Evolutionary conservation across 805 yeast species (phyloP), one percentile per base, ranked within the genome.

Genomic region (Alloascoidea africana): DNA sequence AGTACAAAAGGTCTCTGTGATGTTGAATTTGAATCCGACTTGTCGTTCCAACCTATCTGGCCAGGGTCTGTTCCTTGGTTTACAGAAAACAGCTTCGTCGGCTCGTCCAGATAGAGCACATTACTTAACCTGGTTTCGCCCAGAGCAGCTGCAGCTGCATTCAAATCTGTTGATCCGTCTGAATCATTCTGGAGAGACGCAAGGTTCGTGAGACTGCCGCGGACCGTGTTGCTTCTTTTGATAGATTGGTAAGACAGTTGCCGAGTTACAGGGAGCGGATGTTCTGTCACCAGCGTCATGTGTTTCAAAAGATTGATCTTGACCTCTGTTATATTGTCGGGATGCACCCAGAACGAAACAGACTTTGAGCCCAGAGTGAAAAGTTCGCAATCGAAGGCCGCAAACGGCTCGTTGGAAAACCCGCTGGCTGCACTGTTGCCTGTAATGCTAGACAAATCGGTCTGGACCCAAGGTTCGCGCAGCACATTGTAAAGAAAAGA

Each of bases 291-390:
- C 16, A 63, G 46, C 17, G 53, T 54, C 43, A 69, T 61, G 34
- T 64, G 59, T 35, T 66, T 59, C 19, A 73, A 52, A 23, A 74
- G 52, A 18, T 55, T 52, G 16, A 75, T 56, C 43, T 65, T 63
- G 18, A 71, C 56, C 49, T 75, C 80, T 40, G 66, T 59, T 14
- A 71, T 44, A 46, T 73, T 71, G 49, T 75, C 82, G 13, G 57
- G 58, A 45, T 75, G 81, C n/a, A 75, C 67, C 68, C 79, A 66
- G 49, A 67, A 71, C 4, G 54, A 43, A 27, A 58, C 55, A 2
- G 59, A 54, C 14, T 57, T 47, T 41, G 67, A 61, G 4, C 46
- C 41, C 33, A 51, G 48, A 18, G 53, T 44, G 33, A 49, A 48
- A 48, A 56, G 45, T 18, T 55, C 55, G 14, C 54, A 49, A 39